Evolutionary conservation across 2,329 filamentous ascomycete genomes (phyloP).

Genomic region (Plenodomus lindquistii): DNA sequence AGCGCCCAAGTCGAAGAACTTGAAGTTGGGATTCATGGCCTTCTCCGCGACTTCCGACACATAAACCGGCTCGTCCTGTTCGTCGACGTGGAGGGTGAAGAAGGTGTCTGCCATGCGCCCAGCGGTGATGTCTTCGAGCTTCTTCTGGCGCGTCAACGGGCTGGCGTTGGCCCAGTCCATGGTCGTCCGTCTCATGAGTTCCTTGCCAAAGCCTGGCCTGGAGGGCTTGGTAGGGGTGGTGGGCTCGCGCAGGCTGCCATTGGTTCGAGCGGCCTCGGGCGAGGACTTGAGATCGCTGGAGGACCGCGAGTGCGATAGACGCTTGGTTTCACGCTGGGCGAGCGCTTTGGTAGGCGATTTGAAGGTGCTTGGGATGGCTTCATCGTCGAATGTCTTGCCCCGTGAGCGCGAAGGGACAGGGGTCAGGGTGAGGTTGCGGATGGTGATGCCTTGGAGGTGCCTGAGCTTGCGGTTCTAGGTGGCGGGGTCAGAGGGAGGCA

Average conservation of each 20-base stretch:
- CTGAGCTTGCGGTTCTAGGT: conserved; percentile 80
- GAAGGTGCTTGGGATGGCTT: conserved; percentile 69
- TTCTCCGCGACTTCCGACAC: conserved; percentile 80
- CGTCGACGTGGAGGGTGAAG: conserved; percentile 77
- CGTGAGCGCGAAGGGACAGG: conserved; percentile 52
- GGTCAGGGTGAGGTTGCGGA: conserved; percentile 81
- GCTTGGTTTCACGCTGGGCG: conserved; percentile 54
- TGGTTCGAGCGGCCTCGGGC: conserved; percentile 26
- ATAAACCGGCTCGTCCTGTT: conserved; percentile 74
- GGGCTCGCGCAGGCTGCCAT: conserved; percentile 27
- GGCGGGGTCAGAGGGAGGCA: neutral
- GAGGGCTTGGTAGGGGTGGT: conserved; percentile 19
- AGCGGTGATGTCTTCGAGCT: conserved; percentile 72
- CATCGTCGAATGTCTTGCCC: conserved; percentile 72
- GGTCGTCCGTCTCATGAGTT: conserved; percentile 60
- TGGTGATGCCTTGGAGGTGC: conserved; percentile 82
- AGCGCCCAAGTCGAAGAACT: conserved; percentile 74
- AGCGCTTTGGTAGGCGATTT: conserved; percentile 70
- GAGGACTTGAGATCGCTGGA: conserved; percentile 55
- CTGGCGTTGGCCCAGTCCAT: conserved; percentile 66
- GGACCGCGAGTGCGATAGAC: conserved; percentile 61
- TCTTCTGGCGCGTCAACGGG: conserved; percentile 68
- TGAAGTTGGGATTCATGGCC: conserved; percentile 90
- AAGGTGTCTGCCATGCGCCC: conserved; percentile 82
- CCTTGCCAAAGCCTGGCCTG: conserved; percentile 43